Conservation (phyloP, 768 basidiomycete species). For the Rhizopogon vulgaris region DNA sequence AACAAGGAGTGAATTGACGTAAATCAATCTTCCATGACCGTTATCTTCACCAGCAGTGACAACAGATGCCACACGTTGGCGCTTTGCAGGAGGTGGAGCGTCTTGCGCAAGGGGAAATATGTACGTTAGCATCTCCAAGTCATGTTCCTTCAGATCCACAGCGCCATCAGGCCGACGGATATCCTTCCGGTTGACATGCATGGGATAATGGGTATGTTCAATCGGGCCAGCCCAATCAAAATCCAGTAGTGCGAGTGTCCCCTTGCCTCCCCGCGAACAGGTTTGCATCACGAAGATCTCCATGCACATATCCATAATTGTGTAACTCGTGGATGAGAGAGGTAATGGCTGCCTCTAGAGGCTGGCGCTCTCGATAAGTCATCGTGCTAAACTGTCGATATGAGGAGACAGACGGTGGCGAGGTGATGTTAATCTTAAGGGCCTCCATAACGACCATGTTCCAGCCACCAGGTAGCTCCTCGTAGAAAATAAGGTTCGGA, state of each 20-base stretch:
- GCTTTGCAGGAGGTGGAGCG: too few relatives aligned
- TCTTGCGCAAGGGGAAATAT: too few relatives aligned
- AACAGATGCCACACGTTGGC: too few relatives aligned
- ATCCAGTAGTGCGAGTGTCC: background rate
- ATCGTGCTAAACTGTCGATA: background rate
- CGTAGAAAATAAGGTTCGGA: background rate
- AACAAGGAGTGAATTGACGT: too few relatives aligned
- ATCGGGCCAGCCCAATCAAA: constrained; percentile 15
- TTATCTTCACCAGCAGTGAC: too few relatives aligned
- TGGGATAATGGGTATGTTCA: too few relatives aligned
- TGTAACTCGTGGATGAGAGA: background rate
- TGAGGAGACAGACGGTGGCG: background rate
- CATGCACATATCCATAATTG: background rate
- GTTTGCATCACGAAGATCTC: background rate
- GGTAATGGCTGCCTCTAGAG: background rate
- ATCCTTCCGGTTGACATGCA: too few relatives aligned
- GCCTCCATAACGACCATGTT: constrained; percentile 5
- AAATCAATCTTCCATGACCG: too few relatives aligned
- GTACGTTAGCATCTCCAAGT: too few relatives aligned
- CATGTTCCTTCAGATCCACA: too few relatives aligned
- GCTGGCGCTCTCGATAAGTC: background rate
- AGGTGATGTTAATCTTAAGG: background rate
- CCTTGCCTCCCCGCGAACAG: background rate
- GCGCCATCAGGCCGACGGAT: too few relatives aligned
- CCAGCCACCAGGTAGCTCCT: constrained; percentile 3